These are phyloP conservation scores for Ammopiptanthus mongolicus DNA, from an alignment of 306 rosid species.

Conservation along the genomic window DNA sequence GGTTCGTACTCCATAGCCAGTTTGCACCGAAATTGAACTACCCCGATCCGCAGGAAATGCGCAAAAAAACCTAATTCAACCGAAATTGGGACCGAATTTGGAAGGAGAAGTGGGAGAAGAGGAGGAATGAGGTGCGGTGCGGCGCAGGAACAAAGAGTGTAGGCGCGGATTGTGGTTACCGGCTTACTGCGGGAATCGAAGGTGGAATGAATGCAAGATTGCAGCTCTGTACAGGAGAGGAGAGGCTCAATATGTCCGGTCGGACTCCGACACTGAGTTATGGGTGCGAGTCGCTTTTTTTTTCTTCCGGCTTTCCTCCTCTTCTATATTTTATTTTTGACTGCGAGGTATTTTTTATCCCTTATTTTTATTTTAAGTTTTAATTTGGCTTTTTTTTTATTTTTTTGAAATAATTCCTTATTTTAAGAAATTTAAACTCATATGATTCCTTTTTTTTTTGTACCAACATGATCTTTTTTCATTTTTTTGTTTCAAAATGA, in stretches of 20 bases:
- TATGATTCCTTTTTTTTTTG: no score
- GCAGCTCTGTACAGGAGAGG: conserved; percentile 4
- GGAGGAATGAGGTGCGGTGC: neutral
- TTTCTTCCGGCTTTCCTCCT: neutral
- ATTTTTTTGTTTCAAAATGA: no score
- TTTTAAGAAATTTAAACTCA: no score
- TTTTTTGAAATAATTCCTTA: no score
- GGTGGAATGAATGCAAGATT: neutral
- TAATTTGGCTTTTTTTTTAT: no score
- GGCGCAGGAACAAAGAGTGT: neutral
- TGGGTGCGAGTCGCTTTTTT: conserved; percentile 1
- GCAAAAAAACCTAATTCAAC: neutral
- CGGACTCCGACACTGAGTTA: conserved; percentile 24
- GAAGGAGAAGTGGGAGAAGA: neutral
- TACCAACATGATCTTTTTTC: no score
- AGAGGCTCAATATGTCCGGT: neutral
- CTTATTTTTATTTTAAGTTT: no score
- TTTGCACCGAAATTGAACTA: conserved; percentile 19
- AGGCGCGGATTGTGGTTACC: neutral
- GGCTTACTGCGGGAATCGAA: neutral
- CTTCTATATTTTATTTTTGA: no score
- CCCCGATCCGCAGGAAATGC: neutral
- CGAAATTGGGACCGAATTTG: neutral
- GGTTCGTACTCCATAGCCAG: conserved; percentile 97
- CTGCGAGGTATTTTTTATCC: no score